Evolutionary conservation across 495 filamentous ascomycete genomes (phyloP), one percentile per base, ranked within the genome.

Genomic region (Lophium mytilinum): DNA sequence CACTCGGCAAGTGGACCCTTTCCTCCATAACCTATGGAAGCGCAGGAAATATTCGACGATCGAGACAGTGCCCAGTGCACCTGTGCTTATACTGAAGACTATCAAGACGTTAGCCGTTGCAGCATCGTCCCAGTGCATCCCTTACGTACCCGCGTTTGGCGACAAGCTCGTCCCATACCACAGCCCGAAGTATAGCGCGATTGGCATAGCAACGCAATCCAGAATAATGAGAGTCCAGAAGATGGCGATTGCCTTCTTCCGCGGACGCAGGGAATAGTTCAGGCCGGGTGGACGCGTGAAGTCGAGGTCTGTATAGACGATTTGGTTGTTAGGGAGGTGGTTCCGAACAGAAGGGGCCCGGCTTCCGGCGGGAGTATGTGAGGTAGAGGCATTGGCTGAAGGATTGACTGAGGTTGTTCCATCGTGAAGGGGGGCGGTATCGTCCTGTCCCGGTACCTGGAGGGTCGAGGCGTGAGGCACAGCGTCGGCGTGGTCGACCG

Each of bases 11-110:
- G 71, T 72, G 15, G 76, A 79, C 57, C 67, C 64, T 60, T 78
- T 79, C 57, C 62, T 66, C 65, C 66, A 70, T 48, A 76, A 53
- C 21, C 67, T 56, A 40, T 61, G 60, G 57, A 70, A 71, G 0
- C 73, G 66, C n/a, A 70, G 61, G 41, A 69, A 66, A 61, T 75
- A 85, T 65, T 85, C 82, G n/a, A 81, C 74, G 14, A 83, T 80
- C 2, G 78, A 81, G 24, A 84, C 72, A 47, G 78, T 76, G 34
- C 81, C 81, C 42, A 84, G 68, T 17, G 74, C 67, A 0, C 72
- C 75, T 1, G 81, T 85, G 54, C 78, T 79, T 49, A 84, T 81
- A 10, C 75, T 77, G 65, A 83, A 82, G 33, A 84, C 79, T 77
- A 50, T 42, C 43, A 47, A 35, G 52, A 15, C 19, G 12, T 43